Evolutionary conservation across 2,329 filamentous ascomycete genomes (phyloP).

Genomic region (Chaetomium sp.): DNA sequence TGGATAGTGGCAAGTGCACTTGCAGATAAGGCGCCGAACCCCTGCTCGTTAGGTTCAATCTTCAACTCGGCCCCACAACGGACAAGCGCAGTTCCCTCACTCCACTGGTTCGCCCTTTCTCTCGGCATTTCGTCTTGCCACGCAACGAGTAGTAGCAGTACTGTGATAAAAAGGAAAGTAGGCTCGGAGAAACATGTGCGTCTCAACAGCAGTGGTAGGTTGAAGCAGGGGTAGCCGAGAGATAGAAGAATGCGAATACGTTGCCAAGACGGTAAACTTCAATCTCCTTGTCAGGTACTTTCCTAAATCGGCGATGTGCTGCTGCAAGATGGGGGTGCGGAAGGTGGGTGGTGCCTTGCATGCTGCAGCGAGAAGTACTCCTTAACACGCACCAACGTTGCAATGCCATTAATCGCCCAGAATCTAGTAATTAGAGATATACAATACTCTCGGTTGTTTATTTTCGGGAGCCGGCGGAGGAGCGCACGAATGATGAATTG

Average conservation of each 20-base stretch:
- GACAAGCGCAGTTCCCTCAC: no score
- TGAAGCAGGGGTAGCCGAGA: no score
- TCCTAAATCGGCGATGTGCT: background rate
- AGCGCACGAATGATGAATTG: no score
- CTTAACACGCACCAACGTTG: background rate
- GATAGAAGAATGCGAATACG: background rate
- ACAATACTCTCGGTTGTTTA: background rate
- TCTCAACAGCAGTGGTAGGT: no score
- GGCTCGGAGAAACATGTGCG: no score
- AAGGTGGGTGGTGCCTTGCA: background rate
- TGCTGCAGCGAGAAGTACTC: background rate
- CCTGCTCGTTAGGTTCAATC: no score
- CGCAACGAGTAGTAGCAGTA: no score
- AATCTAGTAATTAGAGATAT: background rate
- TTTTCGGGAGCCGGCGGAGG: background rate
- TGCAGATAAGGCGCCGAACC: no score
- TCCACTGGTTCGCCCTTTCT: no score
- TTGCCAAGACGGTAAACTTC: background rate
- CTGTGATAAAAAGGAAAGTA: no score
- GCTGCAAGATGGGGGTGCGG: background rate
- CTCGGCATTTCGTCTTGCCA: no score
- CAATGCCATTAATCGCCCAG: background rate
- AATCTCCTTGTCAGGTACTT: background rate
- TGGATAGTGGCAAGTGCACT: background rate
- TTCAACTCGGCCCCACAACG: no score